Conservation (phyloP, 768 basidiomycete species). For the Russula abietina region DNA sequence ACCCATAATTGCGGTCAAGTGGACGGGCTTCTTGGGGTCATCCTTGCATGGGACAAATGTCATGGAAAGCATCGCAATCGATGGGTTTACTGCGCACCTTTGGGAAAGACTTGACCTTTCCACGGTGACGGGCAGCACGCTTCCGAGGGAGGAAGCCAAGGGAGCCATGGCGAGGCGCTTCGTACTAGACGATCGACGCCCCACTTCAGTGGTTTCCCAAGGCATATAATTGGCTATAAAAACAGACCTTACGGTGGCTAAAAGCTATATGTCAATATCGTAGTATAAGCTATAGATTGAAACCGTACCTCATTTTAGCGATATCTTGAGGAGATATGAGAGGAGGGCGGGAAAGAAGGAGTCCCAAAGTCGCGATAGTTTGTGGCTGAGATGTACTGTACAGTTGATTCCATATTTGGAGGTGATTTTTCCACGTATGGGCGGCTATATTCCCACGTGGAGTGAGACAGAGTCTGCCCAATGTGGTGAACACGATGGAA, state of each 20-base stretch:
- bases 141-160: constrained; percentile 97
- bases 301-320: constrained; percentile 37
- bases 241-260: constrained; percentile 82
- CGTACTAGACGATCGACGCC: constrained; percentile 56
- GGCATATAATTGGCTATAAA: constrained; percentile 15
- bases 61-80: neutral
- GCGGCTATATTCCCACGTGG: constrained; percentile 4
- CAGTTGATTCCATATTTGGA: constrained; percentile 18
- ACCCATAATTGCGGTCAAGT: constrained; percentile 96
- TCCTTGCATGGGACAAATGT: constrained; percentile 50
- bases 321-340: constrained; percentile 23
- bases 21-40: constrained; percentile 98
- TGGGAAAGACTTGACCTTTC: constrained; percentile 99
- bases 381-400: constrained; percentile 26
- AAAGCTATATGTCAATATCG: constrained; percentile 24
- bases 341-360: too few relatives aligned
- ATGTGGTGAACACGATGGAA: neutral
- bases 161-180: constrained; percentile 97
- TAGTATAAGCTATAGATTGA: neutral
- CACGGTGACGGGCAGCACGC: constrained; percentile 93
- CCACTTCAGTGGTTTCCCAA: constrained; percentile 27
- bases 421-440: neutral
- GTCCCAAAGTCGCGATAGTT: too few relatives aligned
- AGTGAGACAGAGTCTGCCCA: neutral
- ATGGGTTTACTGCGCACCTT: constrained; percentile 52